Percentiles rank a stretch among this genome's conserved stretches.
Conservation (phyloP, 2,329 filamentous ascomycete species). For the Monosporascus sp. region DNA sequence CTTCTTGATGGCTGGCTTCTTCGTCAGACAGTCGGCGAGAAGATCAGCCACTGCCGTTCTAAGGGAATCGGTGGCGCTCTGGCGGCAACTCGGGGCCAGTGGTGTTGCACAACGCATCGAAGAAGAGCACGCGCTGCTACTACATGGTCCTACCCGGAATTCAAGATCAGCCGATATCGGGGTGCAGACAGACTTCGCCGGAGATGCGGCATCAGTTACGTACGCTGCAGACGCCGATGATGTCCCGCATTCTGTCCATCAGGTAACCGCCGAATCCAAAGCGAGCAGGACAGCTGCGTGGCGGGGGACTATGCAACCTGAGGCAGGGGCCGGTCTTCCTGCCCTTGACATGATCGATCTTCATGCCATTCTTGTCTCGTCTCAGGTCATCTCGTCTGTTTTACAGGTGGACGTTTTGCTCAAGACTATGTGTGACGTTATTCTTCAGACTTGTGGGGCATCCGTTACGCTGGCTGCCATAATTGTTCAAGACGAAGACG, state of each 20-base stretch:
- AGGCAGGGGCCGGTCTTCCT: conserved; percentile 59
- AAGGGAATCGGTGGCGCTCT: conserved; percentile 62
- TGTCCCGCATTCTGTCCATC: conserved; percentile 37
- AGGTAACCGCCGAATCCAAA: conserved; percentile 43
- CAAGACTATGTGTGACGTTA: conserved; percentile 77
- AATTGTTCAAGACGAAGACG: conserved; percentile 64
- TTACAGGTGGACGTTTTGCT: conserved; percentile 70
- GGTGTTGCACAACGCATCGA: conserved; percentile 66
- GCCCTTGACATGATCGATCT: conserved; percentile 80
- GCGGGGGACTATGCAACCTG: conserved; percentile 56
- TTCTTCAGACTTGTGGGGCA: conserved; percentile 70
- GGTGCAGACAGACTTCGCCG: conserved; percentile 67
- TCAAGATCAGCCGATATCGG: conserved; percentile 56
- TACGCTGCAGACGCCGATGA: conserved; percentile 44
- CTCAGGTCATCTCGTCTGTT: conserved; percentile 75
- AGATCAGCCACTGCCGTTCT: conserved; percentile 66
- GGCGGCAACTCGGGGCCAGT: conserved; percentile 62
- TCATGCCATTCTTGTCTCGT: conserved; percentile 72
- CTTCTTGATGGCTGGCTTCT: conserved; percentile 68
- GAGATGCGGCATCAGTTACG: conserved; percentile 48
- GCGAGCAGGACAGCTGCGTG: conserved; percentile 59
- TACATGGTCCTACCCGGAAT: conserved; percentile 57
- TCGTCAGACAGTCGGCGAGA: conserved; percentile 59
- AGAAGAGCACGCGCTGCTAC: conserved; percentile 61
- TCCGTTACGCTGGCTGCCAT: conserved; percentile 69